Evolutionary conservation across 331 rosid genomes (phyloP).

Genomic region (Rosa hybrid): DNA sequence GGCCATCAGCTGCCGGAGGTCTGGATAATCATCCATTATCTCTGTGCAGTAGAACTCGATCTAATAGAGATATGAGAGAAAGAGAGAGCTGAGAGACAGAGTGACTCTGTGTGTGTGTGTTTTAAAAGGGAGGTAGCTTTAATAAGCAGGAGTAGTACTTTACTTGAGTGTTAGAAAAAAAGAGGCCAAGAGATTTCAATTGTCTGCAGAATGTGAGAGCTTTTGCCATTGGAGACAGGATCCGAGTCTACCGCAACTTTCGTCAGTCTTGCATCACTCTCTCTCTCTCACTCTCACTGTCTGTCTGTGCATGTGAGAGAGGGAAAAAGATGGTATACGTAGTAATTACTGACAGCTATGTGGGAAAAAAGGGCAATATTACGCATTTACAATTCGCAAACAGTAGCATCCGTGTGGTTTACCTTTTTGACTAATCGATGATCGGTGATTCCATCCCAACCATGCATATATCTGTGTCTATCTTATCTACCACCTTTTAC

Average conservation of each 20-base stretch:
- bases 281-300: not conserved
- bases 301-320: not conserved
- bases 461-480: slow-evolving; percentile 4
- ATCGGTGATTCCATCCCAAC: not conserved
- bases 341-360: slow-evolving; percentile 9
- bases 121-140: not conserved
- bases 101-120: slow-evolving; percentile 3
- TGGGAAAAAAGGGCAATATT: not conserved
- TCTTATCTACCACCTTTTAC: not conserved
- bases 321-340: slow-evolving; percentile 2
- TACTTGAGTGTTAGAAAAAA: not conserved
- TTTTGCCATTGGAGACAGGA: slow-evolving; percentile 66
- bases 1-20: slow-evolving; percentile 59
- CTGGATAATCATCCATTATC: slow-evolving; percentile 50
- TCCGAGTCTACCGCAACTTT: slow-evolving; percentile 87
- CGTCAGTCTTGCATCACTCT: slow-evolving; percentile 49
- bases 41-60: not conserved
- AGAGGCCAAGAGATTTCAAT: not conserved
- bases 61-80: not conserved
- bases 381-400: not conserved
- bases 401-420: slow-evolving; percentile 11
- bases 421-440: not conserved
- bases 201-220: slow-evolving; percentile 22
- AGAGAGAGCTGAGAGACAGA: slow-evolving; percentile 14
- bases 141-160: not conserved